A percentile compares a stretch with the other conserved stretches of the same genome.
phyloP scores from a whole-genome alignment of 164 flowering plant genomes.

The Buxus sempervirens region DNA sequence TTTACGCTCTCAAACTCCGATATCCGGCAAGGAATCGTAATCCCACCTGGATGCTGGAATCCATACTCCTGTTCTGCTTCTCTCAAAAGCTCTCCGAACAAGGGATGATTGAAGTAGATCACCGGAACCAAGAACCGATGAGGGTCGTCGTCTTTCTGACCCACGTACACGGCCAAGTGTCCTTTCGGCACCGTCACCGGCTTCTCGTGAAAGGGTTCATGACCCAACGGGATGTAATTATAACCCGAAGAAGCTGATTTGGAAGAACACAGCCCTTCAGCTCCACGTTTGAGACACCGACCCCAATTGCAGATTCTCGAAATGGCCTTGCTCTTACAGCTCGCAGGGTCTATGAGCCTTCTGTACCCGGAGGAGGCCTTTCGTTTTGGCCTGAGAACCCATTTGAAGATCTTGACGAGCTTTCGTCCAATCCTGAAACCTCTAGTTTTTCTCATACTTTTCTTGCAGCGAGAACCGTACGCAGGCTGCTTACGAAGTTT shows the following conservation, averaged over 20 bases:
- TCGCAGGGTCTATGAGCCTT: slow-evolving; percentile 6
- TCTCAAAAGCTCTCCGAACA: slow-evolving; percentile 62
- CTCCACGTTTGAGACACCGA: slow-evolving; percentile 31
- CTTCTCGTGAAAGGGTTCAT: slow-evolving; percentile 23
- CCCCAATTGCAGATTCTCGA: slow-evolving; percentile 53
- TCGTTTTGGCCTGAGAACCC: slow-evolving; percentile 28
- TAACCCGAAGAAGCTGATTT: slow-evolving; percentile 11
- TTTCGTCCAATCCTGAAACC: slow-evolving; percentile 54
- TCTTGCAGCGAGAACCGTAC: neutral
- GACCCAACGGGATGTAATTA: slow-evolving; percentile 30
- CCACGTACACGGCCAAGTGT: slow-evolving; percentile 80
- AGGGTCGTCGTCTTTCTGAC: slow-evolving; percentile 54
- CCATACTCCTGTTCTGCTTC: slow-evolving; percentile 81
- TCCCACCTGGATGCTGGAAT: slow-evolving; percentile 65
- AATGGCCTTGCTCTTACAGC: slow-evolving; percentile 19
- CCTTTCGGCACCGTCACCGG: slow-evolving; percentile 64
- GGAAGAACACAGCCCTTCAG: slow-evolving; percentile 27
- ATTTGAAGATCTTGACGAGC: slow-evolving; percentile 24
- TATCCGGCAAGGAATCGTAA: slow-evolving; percentile 71
- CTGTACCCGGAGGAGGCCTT: slow-evolving; percentile 13
- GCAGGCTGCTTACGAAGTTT: no score
- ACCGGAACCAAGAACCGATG: slow-evolving; percentile 78
- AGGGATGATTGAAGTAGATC: slow-evolving; percentile 80
- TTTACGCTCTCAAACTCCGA: slow-evolving; percentile 68
- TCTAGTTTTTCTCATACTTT: slow-evolving; percentile 39